Conservation (phyloP, 345 rosid species). For the Melaleuca alternifolia region DNA sequence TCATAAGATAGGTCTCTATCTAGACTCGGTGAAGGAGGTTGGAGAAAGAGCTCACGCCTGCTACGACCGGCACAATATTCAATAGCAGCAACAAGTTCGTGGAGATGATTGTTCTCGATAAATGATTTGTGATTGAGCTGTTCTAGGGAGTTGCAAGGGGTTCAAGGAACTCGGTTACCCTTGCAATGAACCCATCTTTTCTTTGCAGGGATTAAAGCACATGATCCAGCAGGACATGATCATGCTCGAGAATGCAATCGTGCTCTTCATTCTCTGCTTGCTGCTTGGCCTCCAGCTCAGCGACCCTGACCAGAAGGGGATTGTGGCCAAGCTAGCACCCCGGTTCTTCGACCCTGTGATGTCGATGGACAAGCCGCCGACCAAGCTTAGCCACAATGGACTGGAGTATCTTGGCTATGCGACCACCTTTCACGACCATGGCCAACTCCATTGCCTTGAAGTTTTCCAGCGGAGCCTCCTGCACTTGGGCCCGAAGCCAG, state of each 20-base stretch:
- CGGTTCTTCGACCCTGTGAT: slow-evolving; percentile 70
- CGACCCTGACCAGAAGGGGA: slow-evolving; percentile 47
- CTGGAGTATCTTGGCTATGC: slow-evolving; percentile 29
- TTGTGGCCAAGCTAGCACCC: slow-evolving; percentile 48
- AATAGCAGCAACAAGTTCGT: slow-evolving; percentile 61
- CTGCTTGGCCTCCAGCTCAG: slow-evolving; percentile 58
- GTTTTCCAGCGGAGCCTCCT: slow-evolving; percentile 59
- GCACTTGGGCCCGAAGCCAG: slow-evolving; percentile 45
- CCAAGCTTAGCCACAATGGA: slow-evolving; percentile 33
- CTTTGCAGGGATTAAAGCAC: slow-evolving; percentile 85
- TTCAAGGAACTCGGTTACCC: slow-evolving; percentile 55
- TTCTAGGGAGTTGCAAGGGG: slow-evolving; percentile 68
- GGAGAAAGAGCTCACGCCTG: slow-evolving; percentile 61
- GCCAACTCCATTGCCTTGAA: slow-evolving; percentile 76
- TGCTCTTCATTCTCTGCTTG: slow-evolving; percentile 52
- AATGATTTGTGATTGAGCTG: slow-evolving; percentile 68
- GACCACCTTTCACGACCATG: slow-evolving; percentile 41
- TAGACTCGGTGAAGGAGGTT: slow-evolving; percentile 51
- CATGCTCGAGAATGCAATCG: slow-evolving; percentile 75
- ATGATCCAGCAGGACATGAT: slow-evolving; percentile 81
- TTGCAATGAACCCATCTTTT: slow-evolving; percentile 66
- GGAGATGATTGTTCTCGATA: slow-evolving; percentile 79
- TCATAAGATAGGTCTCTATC: too few relatives aligned
- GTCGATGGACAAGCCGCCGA: slow-evolving; percentile 79
- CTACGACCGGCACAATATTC: slow-evolving; percentile 42